Percentiles rank a stretch among this genome's conserved stretches.
phyloP scores from a whole-genome alignment of 2,329 filamentous ascomycete species.

The Coniochaeta pulveracea region DNA sequence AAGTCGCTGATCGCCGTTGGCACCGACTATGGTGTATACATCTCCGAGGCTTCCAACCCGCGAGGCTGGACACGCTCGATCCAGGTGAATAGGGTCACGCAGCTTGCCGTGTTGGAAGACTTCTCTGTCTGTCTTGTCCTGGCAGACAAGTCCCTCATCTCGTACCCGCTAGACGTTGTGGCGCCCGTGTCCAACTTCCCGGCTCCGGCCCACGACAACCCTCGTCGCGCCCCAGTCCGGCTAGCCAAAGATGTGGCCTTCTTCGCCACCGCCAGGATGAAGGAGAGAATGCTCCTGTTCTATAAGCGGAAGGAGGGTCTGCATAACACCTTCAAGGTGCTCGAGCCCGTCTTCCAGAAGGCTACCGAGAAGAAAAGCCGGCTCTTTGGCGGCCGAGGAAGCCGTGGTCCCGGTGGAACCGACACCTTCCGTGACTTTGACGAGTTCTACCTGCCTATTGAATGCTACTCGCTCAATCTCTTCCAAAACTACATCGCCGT shows the following conservation, averaged over 20 bases:
- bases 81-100: slow-evolving; percentile 65
- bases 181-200: slow-evolving; percentile 51
- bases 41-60: slow-evolving; percentile 79
- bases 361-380: slow-evolving; percentile 73
- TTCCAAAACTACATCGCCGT: slow-evolving; percentile 94
- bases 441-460: slow-evolving; percentile 94
- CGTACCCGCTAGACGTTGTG: slow-evolving; percentile 85
- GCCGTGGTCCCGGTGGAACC: slow-evolving; percentile 51
- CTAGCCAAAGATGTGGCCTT: slow-evolving; percentile 90
- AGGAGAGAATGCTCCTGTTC: slow-evolving; percentile 86
- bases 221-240: slow-evolving; percentile 80
- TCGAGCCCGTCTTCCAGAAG: slow-evolving; percentile 93
- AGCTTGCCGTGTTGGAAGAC: slow-evolving; percentile 89
- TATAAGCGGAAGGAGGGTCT: slow-evolving; percentile 94
- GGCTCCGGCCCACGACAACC: slow-evolving; percentile 55
- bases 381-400: slow-evolving; percentile 45
- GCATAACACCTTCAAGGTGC: slow-evolving; percentile 89
- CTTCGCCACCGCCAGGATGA: slow-evolving; percentile 94
- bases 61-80: slow-evolving; percentile 86
- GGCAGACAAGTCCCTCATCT: slow-evolving; percentile 81
- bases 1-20: slow-evolving; percentile 87
- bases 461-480: slow-evolving; percentile 90
- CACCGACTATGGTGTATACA: slow-evolving; percentile 88
- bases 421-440: slow-evolving; percentile 98
- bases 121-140: slow-evolving; percentile 89